A percentile compares a stretch with the other conserved stretches of the same genome.
Evolutionary conservation across 768 basidiomycete species (phyloP).

Genomic region (Collybia mongolica): DNA sequence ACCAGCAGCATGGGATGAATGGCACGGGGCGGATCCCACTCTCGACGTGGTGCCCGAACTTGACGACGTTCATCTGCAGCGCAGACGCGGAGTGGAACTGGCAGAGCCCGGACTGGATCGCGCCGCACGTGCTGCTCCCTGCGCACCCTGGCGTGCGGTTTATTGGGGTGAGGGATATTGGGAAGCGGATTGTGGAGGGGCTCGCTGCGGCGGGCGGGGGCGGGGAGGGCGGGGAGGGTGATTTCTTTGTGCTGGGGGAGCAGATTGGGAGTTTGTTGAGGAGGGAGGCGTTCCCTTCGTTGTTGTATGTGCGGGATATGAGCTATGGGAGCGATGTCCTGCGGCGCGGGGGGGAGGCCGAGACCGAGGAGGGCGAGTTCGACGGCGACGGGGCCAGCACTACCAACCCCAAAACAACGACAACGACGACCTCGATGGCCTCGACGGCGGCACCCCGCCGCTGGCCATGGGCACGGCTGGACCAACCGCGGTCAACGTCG

Average conservation of each 20-base stretch:
- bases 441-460: background rate
- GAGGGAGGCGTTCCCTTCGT: conserved; percentile 57
- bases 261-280: conserved; percentile 62
- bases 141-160: conserved; percentile 59
- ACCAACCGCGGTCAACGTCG: background rate
- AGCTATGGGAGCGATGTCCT: conserved; percentile 49
- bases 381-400: background rate
- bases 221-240: conserved; percentile 13
- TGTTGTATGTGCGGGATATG: conserved; percentile 65
- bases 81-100: conserved; percentile 84
- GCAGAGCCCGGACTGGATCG: conserved; percentile 78
- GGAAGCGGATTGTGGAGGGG: conserved; percentile 56
- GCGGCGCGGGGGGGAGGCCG: background rate
- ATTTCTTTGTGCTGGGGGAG: conserved; percentile 63
- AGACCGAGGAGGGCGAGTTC: background rate
- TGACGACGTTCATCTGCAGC: conserved; percentile 68
- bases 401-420: no score
- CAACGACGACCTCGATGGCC: no score
- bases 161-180: conserved; percentile 73
- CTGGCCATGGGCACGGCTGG: background rate
- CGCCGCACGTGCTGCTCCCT: conserved; percentile 70
- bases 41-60: conserved; percentile 68
- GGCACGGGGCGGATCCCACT: conserved; percentile 41
- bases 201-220: conserved; percentile 8
- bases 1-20: no score